These are phyloP conservation scores for Blastomyces gilchristii DNA, from an alignment of 2,329 filamentous ascomycete species.

Conservation along the genomic window DNA sequence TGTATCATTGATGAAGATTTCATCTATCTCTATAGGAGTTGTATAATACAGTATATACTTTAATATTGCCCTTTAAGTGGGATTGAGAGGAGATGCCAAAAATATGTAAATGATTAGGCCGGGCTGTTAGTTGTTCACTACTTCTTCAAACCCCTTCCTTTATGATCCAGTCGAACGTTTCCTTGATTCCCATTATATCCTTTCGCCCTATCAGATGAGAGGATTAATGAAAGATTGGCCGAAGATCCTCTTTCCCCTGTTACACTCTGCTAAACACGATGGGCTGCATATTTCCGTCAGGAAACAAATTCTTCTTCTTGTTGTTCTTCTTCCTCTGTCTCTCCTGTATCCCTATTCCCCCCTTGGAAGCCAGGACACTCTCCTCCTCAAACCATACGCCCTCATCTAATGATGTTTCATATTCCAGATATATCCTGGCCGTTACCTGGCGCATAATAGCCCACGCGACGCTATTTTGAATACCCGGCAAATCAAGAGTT, in stretches of 20 bases:
- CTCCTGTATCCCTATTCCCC: conserved; percentile 6
- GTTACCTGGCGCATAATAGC: conserved; percentile 13
- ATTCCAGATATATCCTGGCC: conserved; percentile 15
- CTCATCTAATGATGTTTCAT: conserved; percentile 11
- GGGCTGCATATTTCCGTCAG: conserved; percentile 10
- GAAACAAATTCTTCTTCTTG: conserved; percentile 13
- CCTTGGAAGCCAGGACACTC: neutral
- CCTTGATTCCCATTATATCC: too few species aligned
- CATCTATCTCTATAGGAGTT: neutral
- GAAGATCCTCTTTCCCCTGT: neutral
- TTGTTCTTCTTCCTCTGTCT: conserved; percentile 11
- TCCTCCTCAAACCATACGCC: conserved; percentile 7
- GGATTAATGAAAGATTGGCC: neutral
- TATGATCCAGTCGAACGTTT: neutral
- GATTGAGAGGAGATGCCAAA: neutral
- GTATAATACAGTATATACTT: neutral
- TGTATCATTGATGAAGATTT: neutral
- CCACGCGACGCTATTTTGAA: conserved; percentile 14
- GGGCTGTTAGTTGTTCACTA: too few species aligned
- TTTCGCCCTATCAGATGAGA: neutral
- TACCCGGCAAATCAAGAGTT: neutral
- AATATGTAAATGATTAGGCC: too few species aligned
- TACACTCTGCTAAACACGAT: conserved; percentile 10
- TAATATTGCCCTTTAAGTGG: neutral
- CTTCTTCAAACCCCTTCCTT: too few species aligned